Evolutionary conservation across 306 rosid genomes (phyloP), one percentile per base, ranked within the genome.

Genomic region (Bauhinia variegata): DNA sequence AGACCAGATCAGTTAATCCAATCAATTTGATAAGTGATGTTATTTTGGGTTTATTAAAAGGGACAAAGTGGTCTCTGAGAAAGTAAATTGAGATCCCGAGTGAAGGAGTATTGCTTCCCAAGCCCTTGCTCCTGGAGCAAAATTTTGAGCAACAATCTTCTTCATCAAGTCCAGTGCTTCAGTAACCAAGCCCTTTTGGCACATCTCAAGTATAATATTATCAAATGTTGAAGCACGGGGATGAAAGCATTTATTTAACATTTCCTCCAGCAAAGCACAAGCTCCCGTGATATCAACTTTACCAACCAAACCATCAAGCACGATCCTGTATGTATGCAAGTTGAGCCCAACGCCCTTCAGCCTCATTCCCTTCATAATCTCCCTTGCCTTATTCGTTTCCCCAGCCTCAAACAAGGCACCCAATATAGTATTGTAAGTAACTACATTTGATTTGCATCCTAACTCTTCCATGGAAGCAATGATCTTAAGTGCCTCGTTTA

Each of bases 371-470:
- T 75, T 72, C 73, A 90, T 8, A 63, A 87, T 63, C 67, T 51
- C 80, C 72, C 43, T 81, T 0, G 84, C 89, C 37, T 68, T 71
- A 30, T 18, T 15, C 7, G 87, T 39, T 63, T 87, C 79, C 61
- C 82, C 79, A 8, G 53, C 62, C 68, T 66, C 63, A 70, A 79
- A 79, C 33, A 86, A 49, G 0, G 80, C 85, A 60, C 77, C 82
- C 75, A 92, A 31, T 67, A 92, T 59, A 38, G 81, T 73, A 79
- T 86, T 87, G 54, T 74, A 89, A 48, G 96, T 87, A 74, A 86
- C 87, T 73, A 83, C 82, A 81, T 92, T 76, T 7, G 96, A 79
- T 63, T 82, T 71, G 82, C 88, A 86, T 30, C 88, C 87, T 67
- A 92, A 75, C 41, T 75, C 82, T 50, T 89, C 88, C 95, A 89